Base-by-base conservation (phyloP, 2,329 filamentous ascomycete genomes). In the Apiospora saccharicola region DNA sequence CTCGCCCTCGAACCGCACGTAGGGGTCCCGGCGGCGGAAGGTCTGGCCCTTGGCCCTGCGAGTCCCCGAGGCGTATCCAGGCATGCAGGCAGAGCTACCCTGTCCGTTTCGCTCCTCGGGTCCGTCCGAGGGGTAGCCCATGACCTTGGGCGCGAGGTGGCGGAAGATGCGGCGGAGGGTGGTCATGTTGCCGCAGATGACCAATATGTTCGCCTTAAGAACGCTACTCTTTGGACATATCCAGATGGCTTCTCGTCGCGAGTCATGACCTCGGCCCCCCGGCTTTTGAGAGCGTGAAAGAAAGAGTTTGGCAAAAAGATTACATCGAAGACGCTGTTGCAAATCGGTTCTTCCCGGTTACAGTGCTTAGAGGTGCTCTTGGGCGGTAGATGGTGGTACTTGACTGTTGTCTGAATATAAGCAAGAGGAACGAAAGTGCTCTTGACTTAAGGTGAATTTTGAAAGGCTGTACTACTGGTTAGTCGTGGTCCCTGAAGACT, bases 101-200 rank as follows among this genome's bases (percentile, higher is more conserved):
- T 47, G 22, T 2, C 46, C 46, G 46, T 19, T n/a, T 19, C 19
- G 46, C 6, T 19, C 46, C 46, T 47, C n/a, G 46, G 46, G n/a
- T 7, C 46, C 46, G 16, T 47, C 46, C 16, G 46, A 47, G 3
- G 46, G 10, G 53, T 61, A 30, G 67, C 67, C 34, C 13, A 68
- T 26, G 34, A 68, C 19, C 24, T 41, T 34, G n/a, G 67, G 67
- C 43, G 67, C 67, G 37, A 68, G 22, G 43, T 68, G 67, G 67
- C 67, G 34, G 67, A 68, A 68, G 34, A 68, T 44, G 19, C n/a
- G n/a, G 13, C 67, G 67, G 37, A 68, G 43, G 19, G 67, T 68
- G 6, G 67, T 37, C 67, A 68, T 68, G 67, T 30, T 26, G 26
- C 26, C 26, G 67, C 67, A 68, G 24, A 68, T 68, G 67, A 68